These are phyloP conservation scores for Moelleriella libera DNA, from an alignment of 2,329 filamentous ascomycete genomes.

Conservation along the genomic window DNA sequence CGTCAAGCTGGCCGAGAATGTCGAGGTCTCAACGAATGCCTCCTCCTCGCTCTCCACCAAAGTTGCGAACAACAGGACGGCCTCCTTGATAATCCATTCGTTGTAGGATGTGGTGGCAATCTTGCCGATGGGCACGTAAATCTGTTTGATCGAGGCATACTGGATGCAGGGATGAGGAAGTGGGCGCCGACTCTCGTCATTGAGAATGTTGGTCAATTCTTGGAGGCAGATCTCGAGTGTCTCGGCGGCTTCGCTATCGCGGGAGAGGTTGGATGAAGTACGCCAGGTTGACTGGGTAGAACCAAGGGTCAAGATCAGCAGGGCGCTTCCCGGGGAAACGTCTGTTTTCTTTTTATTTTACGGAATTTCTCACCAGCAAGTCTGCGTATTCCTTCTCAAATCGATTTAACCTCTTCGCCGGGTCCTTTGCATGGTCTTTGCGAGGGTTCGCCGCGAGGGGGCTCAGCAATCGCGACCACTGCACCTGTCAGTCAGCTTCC, in stretches of 20 bases:
- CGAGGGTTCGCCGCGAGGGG: constrained; percentile 42
- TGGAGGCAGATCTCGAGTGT: constrained; percentile 48
- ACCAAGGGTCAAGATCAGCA: no score
- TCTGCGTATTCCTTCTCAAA: constrained; percentile 54
- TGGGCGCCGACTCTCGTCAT: constrained; percentile 78
- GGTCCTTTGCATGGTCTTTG: constrained; percentile 48
- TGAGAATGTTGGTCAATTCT: constrained; percentile 57
- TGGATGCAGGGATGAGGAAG: constrained; percentile 83
- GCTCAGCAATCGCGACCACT: constrained; percentile 57
- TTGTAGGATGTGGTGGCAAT: constrained; percentile 77
- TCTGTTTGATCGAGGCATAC: constrained; percentile 73
- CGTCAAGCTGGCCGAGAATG: constrained; percentile 78
- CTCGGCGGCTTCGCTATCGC: constrained; percentile 47
- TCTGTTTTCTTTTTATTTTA: no score
- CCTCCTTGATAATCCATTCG: constrained; percentile 72
- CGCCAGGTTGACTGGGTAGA: constrained; percentile 39
- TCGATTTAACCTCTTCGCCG: constrained; percentile 47
- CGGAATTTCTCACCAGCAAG: constrained; percentile 43
- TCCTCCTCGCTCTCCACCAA: constrained; percentile 95
- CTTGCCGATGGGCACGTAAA: constrained; percentile 80
- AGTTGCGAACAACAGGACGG: constrained; percentile 75
- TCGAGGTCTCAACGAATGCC: constrained; percentile 74
- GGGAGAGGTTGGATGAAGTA: constrained; percentile 43
- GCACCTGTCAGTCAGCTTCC: constrained; percentile 3
- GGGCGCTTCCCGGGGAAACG: no score